Evolutionary conservation across 805 yeast genomes (phyloP).

Genomic region (Spathaspora arborariae): DNA sequence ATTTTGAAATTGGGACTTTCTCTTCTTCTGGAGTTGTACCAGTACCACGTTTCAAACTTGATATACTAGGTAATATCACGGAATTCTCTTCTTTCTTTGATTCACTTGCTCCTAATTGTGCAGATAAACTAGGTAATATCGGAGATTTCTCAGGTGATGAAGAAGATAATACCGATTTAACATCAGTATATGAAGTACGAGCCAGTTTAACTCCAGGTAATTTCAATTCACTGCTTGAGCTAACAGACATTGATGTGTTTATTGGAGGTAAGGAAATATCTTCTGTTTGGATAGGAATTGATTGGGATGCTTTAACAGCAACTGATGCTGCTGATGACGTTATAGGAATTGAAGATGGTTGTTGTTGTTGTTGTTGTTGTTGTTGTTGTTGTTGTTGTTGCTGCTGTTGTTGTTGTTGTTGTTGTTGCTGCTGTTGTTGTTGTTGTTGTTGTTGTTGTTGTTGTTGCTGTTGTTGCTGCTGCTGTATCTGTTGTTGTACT

Average conservation of each 20-base stretch:
- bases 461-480: conserved; percentile 11
- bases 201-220: neutral
- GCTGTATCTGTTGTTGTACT: conserved; percentile 7
- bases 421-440: neutral
- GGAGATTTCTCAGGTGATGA: conserved; percentile 10
- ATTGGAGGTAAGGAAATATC: conserved; percentile 4
- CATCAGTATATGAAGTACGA: conserved; percentile 5
- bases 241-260: neutral
- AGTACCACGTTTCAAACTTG: neutral
- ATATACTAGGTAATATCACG: conserved; percentile 8
- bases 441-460: conserved; percentile 1
- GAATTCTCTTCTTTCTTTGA: conserved; percentile 1
- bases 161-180: neutral
- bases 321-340: conserved; percentile 8
- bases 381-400: conserved; percentile 7
- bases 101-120: conserved; percentile 1
- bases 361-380: conserved; percentile 3
- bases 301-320: conserved; percentile 9
- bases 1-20: conserved; percentile 9
- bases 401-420: conserved; percentile 7
- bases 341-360: conserved; percentile 7
- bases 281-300: conserved; percentile 3
- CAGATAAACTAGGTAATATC: conserved; percentile 7
- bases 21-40: conserved; percentile 3
- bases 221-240: neutral